Evolutionary conservation across 257 asterid genomes (phyloP), one percentile per base, ranked within the genome.

Genomic region (Gynochthodes officinalis): DNA sequence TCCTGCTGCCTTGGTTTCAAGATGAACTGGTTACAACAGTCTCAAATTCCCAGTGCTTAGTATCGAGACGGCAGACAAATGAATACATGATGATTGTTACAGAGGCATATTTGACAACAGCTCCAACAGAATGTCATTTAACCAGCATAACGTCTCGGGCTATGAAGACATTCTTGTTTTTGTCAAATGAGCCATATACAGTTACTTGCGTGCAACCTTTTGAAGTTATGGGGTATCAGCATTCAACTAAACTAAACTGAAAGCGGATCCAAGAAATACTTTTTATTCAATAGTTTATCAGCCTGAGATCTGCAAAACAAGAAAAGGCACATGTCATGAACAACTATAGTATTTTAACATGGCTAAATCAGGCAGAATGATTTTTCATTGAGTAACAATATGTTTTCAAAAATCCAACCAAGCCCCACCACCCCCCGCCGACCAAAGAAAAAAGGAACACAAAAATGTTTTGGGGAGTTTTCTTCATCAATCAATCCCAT

Each of bases 261-360:
- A 69, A 53, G 15, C 1, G 40, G 28, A 32, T 30, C 74, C 55
- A 7, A 59, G 37, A 59, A 71, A 48, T 27, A 59, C 44, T 1
- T 21, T 6, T 44, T 4, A 59, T 43, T 48, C 37, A 23, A 11
- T 28, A 18, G 18, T 43, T 44, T 35, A 43, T 44, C 59, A 16
- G 48, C 48, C 46, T 7, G 67, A 32, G 23, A 71, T 59, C 69
- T 59, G 65, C 46, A 71, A 71, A 64, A 71, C 48, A 71, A 71
- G 69, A 42, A 71, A 43, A 43, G 59, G 50, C 25, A n/a, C n/a
- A n/a, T 37, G 73, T 69, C 25, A 68, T 12, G 62, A 50, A 32
- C 61, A 44, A 13, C 59, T 19, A 1, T 19, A 50, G 49, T 11
- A 35, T 16, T 39, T 55, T n/a, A 7, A 30, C 7, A 15, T n/a